Evolutionary conservation across 306 rosid species (phyloP), one percentile per base, ranked within the genome.

Genomic region (Vigna angularis): DNA sequence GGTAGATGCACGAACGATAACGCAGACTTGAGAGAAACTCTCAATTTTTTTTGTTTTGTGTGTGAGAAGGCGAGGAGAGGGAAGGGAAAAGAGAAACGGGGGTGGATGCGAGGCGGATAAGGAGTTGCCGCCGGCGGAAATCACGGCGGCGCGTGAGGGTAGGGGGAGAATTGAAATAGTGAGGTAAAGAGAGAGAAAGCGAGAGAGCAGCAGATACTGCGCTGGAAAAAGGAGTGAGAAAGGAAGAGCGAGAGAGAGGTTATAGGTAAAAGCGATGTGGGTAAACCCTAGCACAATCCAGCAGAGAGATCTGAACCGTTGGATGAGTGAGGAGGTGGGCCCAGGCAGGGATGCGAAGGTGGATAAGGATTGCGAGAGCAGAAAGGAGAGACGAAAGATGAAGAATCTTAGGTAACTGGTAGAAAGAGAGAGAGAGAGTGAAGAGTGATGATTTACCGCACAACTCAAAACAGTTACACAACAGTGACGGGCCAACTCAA

Each of bases 61-160:
- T 64, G 34, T 1, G 52, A 42, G 76, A 85, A 84, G 75, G 38
- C 78, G 98, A 94, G 97, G 97, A 92, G 98, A 94, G 97, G 98
- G 97, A 92, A 94, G 96, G 91, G 47, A 51, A 66, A 30, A 40
- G 73, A 79, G 77, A 88, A 71, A 30, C 9, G 50, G 65, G 85
- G 91, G 3, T 86, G 79, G 85, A 83, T 72, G 83, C 90, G 92
- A 87, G 84, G 61, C 58, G 59, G 85, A 61, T 70, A 69, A 17
- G 50, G 28, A 17, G 79, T 59, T 72, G 82, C 86, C 89, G 91
- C 93, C 90, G 89, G 75, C 16, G 61, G 83, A 0, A 15, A 20
- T 10, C 86, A 84, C 77, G 86, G 87, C 87, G 83, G 91, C 87
- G 79, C 87, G 85, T 80, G 85, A 82, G 65, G 20, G 34, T 8